These are phyloP conservation scores for Umbelopsis sp. DNA, from an alignment of 371 early-diverging fungal genomes.

Conservation along the genomic window DNA sequence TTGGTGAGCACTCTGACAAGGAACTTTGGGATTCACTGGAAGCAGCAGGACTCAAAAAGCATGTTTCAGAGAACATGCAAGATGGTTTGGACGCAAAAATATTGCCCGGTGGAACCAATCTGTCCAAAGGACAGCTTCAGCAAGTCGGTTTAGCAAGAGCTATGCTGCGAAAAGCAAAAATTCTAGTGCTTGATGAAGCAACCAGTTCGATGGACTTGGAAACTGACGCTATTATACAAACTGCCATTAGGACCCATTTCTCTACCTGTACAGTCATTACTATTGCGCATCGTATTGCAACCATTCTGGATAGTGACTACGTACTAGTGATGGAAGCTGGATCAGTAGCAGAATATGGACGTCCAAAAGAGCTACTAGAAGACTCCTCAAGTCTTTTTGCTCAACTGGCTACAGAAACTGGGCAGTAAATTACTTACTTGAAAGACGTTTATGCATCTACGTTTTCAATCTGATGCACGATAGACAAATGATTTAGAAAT, in stretches of 20 bases:
- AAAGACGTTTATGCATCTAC: background rate
- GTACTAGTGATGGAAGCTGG: constrained; percentile 87
- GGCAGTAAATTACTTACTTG: constrained; percentile 25
- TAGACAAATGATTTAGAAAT: too few relatives aligned
- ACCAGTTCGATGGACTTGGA: constrained; percentile 82
- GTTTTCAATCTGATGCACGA: background rate
- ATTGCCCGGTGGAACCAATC: constrained; percentile 81
- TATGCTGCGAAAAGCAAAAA: constrained; percentile 68
- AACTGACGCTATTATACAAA: constrained; percentile 82
- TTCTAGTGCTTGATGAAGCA: constrained; percentile 92
- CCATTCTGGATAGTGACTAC: constrained; percentile 82
- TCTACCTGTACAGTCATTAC: constrained; percentile 86
- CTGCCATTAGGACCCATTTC: constrained; percentile 89
- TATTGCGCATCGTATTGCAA: constrained; percentile 92
- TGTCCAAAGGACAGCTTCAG: constrained; percentile 87
- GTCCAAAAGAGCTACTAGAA: constrained; percentile 65
- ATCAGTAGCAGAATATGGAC: constrained; percentile 77
- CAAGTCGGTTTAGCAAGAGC: constrained; percentile 88
- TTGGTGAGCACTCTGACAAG: constrained; percentile 67
- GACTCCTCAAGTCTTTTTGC: constrained; percentile 71
- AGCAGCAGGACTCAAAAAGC: constrained; percentile 67
- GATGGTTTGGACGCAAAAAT: constrained; percentile 72
- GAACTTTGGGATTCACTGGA: constrained; percentile 86
- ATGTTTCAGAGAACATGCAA: constrained; percentile 60
- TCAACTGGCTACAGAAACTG: constrained; percentile 75